Conservation (phyloP, 2,329 filamentous ascomycete species). For the Cordyceps cateniannulata region DNA sequence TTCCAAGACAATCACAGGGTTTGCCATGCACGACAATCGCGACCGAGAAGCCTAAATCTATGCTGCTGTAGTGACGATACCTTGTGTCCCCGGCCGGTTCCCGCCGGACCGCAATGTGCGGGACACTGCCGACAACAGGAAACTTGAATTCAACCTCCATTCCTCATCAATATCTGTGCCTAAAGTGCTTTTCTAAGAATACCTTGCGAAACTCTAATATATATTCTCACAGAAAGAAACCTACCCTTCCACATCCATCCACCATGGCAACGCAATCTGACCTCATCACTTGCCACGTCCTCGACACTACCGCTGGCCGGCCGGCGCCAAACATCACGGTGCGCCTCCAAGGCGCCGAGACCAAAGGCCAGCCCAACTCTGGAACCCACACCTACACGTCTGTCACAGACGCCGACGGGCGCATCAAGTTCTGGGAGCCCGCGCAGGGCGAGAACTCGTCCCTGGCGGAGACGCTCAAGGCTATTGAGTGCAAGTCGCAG, state of each 20-base stretch:
- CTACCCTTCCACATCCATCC: not conserved
- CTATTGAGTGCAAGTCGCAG: slow-evolving; percentile 38
- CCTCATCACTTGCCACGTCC: slow-evolving; percentile 79
- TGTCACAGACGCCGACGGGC: slow-evolving; percentile 67
- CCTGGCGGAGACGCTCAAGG: slow-evolving; percentile 46
- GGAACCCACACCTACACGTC: slow-evolving; percentile 14
- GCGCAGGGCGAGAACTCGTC: slow-evolving; percentile 35
- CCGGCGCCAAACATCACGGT: slow-evolving; percentile 63
- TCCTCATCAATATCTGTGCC: not conserved
- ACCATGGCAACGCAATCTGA: slow-evolving; percentile 35
- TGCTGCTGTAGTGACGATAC: too few species aligned
- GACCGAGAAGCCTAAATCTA: too few species aligned
- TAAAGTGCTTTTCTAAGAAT: not conserved
- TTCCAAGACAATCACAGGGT: too few species aligned
- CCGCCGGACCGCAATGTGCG: slow-evolving; percentile 1
- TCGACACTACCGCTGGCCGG: slow-evolving; percentile 70
- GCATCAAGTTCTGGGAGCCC: slow-evolving; percentile 63
- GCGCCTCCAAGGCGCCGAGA: slow-evolving; percentile 46
- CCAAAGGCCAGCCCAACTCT: slow-evolving; percentile 16
- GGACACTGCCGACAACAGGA: too few species aligned
- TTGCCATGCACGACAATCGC: too few species aligned
- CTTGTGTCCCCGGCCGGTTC: slow-evolving; percentile 3
- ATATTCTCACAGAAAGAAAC: not conserved
- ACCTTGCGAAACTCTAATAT: too few species aligned
- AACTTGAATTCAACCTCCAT: not conserved